Conservation (phyloP, 352 stramenopile genomes). For the Phytopythium mirpurense region DNA sequence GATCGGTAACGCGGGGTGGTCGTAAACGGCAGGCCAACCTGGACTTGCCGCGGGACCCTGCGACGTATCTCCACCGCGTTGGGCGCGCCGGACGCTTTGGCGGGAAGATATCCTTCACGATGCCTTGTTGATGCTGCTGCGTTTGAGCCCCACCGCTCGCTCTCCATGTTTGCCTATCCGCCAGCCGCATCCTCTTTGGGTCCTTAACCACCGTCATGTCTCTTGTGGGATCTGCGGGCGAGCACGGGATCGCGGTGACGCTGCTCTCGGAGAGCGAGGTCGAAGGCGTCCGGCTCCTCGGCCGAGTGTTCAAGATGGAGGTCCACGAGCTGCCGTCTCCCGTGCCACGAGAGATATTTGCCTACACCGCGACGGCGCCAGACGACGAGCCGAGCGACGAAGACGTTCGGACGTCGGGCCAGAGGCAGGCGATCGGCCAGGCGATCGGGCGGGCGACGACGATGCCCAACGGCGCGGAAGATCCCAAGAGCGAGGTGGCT, state of each 20-base stretch:
- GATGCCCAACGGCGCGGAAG: not conserved
- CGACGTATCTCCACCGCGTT: slow-evolving; percentile 77
- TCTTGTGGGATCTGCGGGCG: slow-evolving; percentile 3
- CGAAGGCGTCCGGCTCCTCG: slow-evolving; percentile 45
- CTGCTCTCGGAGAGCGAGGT: slow-evolving; percentile 46
- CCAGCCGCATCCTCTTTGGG: not conserved
- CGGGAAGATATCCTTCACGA: slow-evolving; percentile 53
- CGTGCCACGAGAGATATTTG: slow-evolving; percentile 39
- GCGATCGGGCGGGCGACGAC: not conserved
- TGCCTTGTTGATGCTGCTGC: not conserved
- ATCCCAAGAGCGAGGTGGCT: not conserved
- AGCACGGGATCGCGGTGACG: slow-evolving; percentile 62
- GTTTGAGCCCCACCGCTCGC: not conserved
- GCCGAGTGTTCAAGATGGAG: slow-evolving; percentile 63
- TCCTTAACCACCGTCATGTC: slow-evolving; percentile 13
- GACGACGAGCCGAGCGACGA: slow-evolving; percentile 2
- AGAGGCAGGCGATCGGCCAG: not conserved
- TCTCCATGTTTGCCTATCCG: not conserved
- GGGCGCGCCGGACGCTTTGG: slow-evolving; percentile 72
- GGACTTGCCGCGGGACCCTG: slow-evolving; percentile 63
- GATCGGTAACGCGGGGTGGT: not conserved
- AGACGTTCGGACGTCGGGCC: not conserved
- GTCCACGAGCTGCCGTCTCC: slow-evolving; percentile 44
- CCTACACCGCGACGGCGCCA: slow-evolving; percentile 17
- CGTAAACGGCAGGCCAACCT: slow-evolving; percentile 42